Evolutionary conservation across 805 yeast genomes (phyloP).

Genomic region (Cyberlindnera amylophila): DNA sequence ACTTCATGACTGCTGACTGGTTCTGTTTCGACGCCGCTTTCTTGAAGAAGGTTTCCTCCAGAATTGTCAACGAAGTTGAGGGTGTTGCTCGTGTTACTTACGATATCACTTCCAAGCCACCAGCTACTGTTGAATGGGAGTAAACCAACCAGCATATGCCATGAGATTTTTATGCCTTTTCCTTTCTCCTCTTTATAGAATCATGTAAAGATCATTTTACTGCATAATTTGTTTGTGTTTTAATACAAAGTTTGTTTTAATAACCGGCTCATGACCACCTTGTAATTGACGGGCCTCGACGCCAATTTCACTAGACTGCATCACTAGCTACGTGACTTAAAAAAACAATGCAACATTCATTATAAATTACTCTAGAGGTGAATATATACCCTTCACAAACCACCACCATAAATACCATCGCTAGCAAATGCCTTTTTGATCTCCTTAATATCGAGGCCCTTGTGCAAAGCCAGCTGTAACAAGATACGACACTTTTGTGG

Average conservation of each 20-base stretch:
- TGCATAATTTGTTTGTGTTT: background rate
- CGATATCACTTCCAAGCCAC: constrained; percentile 98
- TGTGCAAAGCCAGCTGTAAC: constrained; percentile 49
- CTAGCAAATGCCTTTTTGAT: constrained; percentile 36
- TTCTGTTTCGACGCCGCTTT: constrained; percentile 86
- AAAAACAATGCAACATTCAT: too few species aligned
- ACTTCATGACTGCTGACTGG: constrained; percentile 99
- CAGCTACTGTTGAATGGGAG: constrained; percentile 99
- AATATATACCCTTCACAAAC: constrained; percentile 7
- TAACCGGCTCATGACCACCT: too few species aligned
- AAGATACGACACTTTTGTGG: constrained; percentile 62
- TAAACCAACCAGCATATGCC: constrained; percentile 31
- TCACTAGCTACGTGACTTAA: too few species aligned
- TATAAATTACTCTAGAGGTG: too few species aligned
- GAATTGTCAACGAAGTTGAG: constrained; percentile 97
- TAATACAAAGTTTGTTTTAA: background rate
- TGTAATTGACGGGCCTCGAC: too few species aligned
- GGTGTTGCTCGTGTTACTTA: constrained; percentile 99
- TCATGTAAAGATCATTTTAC: background rate
- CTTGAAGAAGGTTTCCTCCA: constrained; percentile 87
- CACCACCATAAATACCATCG: constrained; percentile 41
- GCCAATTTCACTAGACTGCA: too few species aligned
- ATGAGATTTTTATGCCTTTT: background rate
- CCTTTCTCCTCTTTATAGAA: constrained; percentile 6
- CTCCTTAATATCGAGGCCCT: constrained; percentile 30